Conservation (phyloP, 768 basidiomycete species). For the Lentinula edodes region DNA sequence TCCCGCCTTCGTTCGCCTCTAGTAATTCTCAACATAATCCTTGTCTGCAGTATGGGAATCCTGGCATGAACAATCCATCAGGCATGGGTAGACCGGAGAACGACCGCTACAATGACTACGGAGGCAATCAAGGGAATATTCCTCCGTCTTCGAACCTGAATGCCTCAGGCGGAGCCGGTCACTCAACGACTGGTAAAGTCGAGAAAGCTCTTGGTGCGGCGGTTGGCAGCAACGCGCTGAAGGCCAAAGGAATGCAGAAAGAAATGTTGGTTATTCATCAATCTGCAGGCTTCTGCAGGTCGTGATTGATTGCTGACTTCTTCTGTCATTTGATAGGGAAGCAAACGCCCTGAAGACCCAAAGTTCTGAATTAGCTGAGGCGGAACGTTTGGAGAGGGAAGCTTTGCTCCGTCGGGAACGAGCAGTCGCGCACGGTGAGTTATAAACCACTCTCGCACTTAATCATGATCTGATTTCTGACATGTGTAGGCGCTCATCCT, state of each 20-base stretch:
- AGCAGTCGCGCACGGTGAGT: conserved; percentile 45
- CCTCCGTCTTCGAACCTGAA: background rate
- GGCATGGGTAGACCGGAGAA: background rate
- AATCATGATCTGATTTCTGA: background rate
- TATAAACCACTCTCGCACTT: background rate
- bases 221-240: conserved; percentile 40
- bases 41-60: background rate
- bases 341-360: conserved; percentile 40
- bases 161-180: conserved; percentile 20
- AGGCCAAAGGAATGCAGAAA: conserved; percentile 45
- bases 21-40: too few species aligned
- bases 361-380: conserved; percentile 43
- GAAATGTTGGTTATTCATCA: conserved; percentile 28
- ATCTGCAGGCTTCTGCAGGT: background rate
- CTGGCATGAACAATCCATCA: background rate
- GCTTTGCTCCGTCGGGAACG: conserved; percentile 43
- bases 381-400: conserved; percentile 48
- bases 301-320: background rate
- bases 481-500: conserved; percentile 24
- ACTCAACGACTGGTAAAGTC: conserved; percentile 38
- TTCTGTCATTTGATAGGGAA: conserved; percentile 26
- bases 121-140: background rate
- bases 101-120: background rate
- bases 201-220: conserved; percentile 40
- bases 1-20: background rate